These are phyloP conservation scores for Parmelia sp. DNA, from an alignment of 495 filamentous ascomycete genomes.

Conservation along the genomic window DNA sequence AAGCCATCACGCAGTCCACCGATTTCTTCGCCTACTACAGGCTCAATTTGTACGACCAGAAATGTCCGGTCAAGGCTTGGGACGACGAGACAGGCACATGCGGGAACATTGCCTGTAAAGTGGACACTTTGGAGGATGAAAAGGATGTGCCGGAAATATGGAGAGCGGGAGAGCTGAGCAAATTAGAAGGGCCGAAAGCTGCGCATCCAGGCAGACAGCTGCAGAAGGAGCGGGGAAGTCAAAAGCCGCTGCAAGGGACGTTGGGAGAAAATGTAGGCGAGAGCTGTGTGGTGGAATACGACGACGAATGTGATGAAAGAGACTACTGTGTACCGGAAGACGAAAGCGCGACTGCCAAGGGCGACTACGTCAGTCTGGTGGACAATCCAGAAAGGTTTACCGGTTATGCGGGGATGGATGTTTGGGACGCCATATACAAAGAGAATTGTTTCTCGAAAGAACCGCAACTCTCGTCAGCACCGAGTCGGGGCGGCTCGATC, in stretches of 20 bases:
- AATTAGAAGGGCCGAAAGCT: slow-evolving; percentile 86
- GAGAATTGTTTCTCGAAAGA: slow-evolving; percentile 93
- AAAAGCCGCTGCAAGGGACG: slow-evolving; percentile 70
- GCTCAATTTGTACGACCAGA: slow-evolving; percentile 90
- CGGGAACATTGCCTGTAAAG: slow-evolving; percentile 93
- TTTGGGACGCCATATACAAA: slow-evolving; percentile 94
- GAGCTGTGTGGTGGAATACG: slow-evolving; percentile 93
- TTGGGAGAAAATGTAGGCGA: slow-evolving; percentile 84
- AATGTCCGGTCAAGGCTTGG: slow-evolving; percentile 80
- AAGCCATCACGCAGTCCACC: slow-evolving; percentile 74
- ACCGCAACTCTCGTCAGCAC: slow-evolving; percentile 37
- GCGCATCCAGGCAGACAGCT: slow-evolving; percentile 72
- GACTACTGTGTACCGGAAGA: slow-evolving; percentile 98
- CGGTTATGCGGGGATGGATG: slow-evolving; percentile 78
- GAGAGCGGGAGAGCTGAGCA: slow-evolving; percentile 86
- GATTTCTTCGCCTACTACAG: slow-evolving; percentile 98
- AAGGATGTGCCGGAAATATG: slow-evolving; percentile 87
- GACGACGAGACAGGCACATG: slow-evolving; percentile 88
- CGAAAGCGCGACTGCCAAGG: slow-evolving; percentile 75
- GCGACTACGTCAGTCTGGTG: slow-evolving; percentile 90
- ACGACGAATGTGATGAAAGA: slow-evolving; percentile 94
- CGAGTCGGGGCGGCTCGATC: slow-evolving; percentile 26
- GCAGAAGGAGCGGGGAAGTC: slow-evolving; percentile 58
- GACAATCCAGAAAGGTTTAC: slow-evolving; percentile 96
- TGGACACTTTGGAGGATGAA: slow-evolving; percentile 94